Percentiles rank a stretch among this genome's conserved stretches.
Evolutionary conservation across 805 yeast genomes (phyloP).

Genomic region (Priceomyces carsonii): DNA sequence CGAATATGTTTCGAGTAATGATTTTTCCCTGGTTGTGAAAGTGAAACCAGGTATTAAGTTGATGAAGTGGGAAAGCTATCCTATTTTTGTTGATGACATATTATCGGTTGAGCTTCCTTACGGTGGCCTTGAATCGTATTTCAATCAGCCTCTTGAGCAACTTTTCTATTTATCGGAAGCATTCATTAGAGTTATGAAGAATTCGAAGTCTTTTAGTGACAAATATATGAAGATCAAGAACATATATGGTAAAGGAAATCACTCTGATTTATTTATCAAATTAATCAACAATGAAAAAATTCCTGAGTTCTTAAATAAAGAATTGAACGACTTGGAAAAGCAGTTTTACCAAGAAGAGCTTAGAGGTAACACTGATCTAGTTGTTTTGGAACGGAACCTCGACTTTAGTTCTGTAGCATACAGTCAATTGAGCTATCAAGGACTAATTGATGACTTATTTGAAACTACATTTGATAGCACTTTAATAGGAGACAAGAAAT

Average conservation of each 20-base stretch:
- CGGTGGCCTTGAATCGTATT: slow-evolving; percentile 44
- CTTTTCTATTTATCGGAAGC: slow-evolving; percentile 50
- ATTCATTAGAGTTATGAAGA: slow-evolving; percentile 47
- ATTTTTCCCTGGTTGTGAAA: slow-evolving; percentile 11
- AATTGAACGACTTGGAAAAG: slow-evolving; percentile 35
- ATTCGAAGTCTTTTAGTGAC: slow-evolving; percentile 18
- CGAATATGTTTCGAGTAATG: slow-evolving; percentile 8
- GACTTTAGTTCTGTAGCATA: slow-evolving; percentile 74
- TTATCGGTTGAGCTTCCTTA: slow-evolving; percentile 39
- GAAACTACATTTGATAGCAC: slow-evolving; percentile 47
- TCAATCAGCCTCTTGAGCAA: slow-evolving; percentile 45
- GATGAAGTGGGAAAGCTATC: slow-evolving; percentile 45
- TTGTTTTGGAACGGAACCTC: slow-evolving; percentile 75
- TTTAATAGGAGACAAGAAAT: slow-evolving; percentile 15
- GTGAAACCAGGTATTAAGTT: slow-evolving; percentile 44
- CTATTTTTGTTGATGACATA: slow-evolving; percentile 38
- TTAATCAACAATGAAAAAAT: slow-evolving; percentile 33
- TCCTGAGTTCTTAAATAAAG: slow-evolving; percentile 37
- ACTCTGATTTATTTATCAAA: slow-evolving; percentile 50
- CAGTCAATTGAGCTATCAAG: slow-evolving; percentile 79
- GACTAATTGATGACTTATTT: slow-evolving; percentile 74
- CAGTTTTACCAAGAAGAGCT: slow-evolving; percentile 35
- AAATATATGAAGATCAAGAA: slow-evolving; percentile 49
- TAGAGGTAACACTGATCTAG: slow-evolving; percentile 61
- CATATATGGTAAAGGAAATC: slow-evolving; percentile 59